Evolutionary conservation across 1,284 basidiomycete genomes (phyloP), one percentile per base, ranked within the genome.

Genomic region (Laetiporus sulphureus): DNA sequence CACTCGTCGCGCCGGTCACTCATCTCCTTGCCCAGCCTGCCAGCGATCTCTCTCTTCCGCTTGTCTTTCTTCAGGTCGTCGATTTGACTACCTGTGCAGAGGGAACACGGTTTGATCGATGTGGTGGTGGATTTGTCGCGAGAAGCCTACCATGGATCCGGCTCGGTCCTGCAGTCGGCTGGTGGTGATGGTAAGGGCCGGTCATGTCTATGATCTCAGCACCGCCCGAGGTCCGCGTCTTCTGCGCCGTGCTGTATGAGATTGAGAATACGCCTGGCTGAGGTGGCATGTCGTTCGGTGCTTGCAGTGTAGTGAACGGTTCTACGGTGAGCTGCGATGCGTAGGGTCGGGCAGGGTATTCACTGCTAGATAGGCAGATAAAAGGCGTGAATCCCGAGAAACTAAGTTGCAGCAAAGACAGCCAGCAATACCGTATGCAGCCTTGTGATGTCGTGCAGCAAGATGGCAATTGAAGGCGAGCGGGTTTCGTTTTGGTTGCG

Each of bases 1-100:
- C 58, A 86, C 83, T 86, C 81, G 56, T 86, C 82, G 52, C 80
- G 68, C 44, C 81, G 68, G 58, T 87, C 81, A 53, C 59, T 71
- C 64, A 83, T 73, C 52, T 87, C 82, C 57, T 79, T 85, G 18
- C 75, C 75, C 29, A 83, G 57, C 60, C 77, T 81, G 38, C 77
- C 75, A n/a, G 74, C 71, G 21, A 79, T 59, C 45, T 86, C 83
- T 56, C 76, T 79, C 48, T 77, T 67, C 58, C 75, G 73, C 66
- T 74, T 79, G 40, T 81, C 77, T 53, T 71, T 71, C 62, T 69
- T 72, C 32, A 62, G 55, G 38, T 72, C 71, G 46, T 73, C 69
- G 41, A 55, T 22, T 23, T 40, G 52, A 11, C 46, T 41, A 27
- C 50, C 55, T 46, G 24, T 13, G 25, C 13, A 8, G 25, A n/a